phyloP scores from a whole-genome alignment of 257 asterid species.

The Solanum microdontum region DNA sequence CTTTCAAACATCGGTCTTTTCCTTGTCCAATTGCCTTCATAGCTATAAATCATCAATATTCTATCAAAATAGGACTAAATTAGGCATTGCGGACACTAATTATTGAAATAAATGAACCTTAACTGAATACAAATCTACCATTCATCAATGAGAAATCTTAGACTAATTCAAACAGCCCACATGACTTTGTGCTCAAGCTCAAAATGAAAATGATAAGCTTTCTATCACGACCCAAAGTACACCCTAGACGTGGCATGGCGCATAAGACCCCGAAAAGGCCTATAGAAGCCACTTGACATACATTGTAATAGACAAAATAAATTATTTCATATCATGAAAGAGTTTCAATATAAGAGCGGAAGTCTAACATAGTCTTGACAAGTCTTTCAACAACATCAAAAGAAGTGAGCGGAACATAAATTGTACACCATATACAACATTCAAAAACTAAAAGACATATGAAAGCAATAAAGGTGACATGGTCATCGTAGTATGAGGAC shows the following conservation, averaged over 20 bases:
- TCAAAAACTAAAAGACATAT: neutral
- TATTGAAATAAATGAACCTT: neutral
- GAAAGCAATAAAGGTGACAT: neutral
- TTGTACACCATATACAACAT: neutral
- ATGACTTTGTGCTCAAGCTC: neutral
- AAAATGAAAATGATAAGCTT: neutral
- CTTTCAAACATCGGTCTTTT: too few species aligned
- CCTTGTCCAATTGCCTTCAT: too few species aligned
- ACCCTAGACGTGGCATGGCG: neutral
- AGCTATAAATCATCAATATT: neutral
- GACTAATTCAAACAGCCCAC: neutral
- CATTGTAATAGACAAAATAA: too few species aligned
- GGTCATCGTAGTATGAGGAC: neutral
- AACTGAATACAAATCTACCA: neutral
- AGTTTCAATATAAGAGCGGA: too few species aligned
- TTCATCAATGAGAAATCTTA: too few species aligned
- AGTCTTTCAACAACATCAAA: neutral
- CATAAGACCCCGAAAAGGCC: neutral
- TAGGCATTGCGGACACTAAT: neutral
- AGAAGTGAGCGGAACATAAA: neutral
- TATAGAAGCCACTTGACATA: too few species aligned
- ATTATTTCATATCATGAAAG: too few species aligned
- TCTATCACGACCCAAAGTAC: neutral
- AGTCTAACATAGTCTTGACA: neutral
- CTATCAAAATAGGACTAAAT: too few species aligned